Percentiles rank a stretch among this genome's conserved stretches.
Conservation (phyloP, 1,139 yeast genomes). For the Ashbya aceris region DNA sequence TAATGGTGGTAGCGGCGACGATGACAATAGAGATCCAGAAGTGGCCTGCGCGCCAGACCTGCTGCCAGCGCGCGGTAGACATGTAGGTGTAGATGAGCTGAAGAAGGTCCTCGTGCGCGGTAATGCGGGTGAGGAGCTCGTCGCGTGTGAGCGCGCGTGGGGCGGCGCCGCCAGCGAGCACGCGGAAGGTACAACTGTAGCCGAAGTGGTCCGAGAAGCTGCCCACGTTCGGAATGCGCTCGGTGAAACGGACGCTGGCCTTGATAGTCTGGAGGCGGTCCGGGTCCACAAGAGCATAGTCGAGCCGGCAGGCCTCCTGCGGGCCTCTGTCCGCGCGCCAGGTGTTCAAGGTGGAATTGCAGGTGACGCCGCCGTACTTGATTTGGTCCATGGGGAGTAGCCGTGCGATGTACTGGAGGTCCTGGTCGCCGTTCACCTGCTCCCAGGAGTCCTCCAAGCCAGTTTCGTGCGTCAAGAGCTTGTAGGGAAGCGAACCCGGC, state of each 20-base stretch:
- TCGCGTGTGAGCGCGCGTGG: constrained; percentile 9
- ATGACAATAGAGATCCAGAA: constrained; percentile 47
- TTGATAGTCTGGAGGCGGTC: constrained; percentile 41
- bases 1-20: constrained; percentile 45
- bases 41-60: constrained; percentile 55
- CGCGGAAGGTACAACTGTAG: constrained; percentile 48
- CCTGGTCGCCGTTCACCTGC: constrained; percentile 41
- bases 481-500: constrained; percentile 79
- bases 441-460: constrained; percentile 81
- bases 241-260: constrained; percentile 69
- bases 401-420: constrained; percentile 37
- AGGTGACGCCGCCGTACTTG: constrained; percentile 68
- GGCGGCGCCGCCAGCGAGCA: constrained; percentile 14
- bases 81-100: constrained; percentile 48
- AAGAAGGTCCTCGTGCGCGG: constrained; percentile 48
- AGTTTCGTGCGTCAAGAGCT: constrained; percentile 60
- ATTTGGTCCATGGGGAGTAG: constrained; percentile 65
- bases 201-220: constrained; percentile 94
- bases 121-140: constrained; percentile 24
- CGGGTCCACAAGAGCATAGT: constrained; percentile 74
- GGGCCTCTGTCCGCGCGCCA: constrained; percentile 62
- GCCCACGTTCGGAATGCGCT: constrained; percentile 49
- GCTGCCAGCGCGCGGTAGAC: constrained; percentile 49
- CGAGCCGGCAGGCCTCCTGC: constrained; percentile 80
- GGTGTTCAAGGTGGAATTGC: constrained; percentile 79